Conservation (phyloP, 176 grass and related monocot genomes). For the Zoysia japonica region DNA sequence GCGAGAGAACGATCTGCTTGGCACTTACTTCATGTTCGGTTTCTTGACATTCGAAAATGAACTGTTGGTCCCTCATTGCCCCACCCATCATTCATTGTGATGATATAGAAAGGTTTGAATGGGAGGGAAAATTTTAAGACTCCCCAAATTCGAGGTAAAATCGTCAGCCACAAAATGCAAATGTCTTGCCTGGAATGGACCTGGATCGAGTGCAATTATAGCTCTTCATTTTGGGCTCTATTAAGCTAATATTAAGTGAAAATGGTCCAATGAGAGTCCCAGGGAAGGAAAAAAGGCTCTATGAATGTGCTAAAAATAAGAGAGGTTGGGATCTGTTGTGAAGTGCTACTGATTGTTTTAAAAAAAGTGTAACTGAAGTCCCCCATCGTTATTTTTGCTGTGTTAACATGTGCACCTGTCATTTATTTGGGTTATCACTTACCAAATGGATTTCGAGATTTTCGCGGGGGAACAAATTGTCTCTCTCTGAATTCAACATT, state of each 20-base stretch:
- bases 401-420: not conserved
- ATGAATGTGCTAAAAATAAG: not conserved
- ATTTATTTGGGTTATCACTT: not conserved
- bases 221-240: conserved; percentile 3
- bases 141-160: not conserved
- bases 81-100: not conserved
- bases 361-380: not conserved
- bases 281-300: not conserved
- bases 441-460: not conserved
- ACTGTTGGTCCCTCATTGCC: not conserved
- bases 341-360: not conserved
- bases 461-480: not conserved
- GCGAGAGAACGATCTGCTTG: conserved; percentile 18
- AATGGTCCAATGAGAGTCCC: not conserved
- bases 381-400: not conserved
- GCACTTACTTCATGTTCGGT: not conserved
- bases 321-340: not conserved
- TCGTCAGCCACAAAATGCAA: not conserved
- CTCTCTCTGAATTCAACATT: not conserved
- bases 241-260: conserved; percentile 3
- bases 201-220: not conserved
- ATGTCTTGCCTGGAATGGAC: not conserved
- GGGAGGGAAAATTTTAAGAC: not conserved
- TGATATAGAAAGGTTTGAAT: conserved; percentile 15
- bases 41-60: not conserved